Base-by-base conservation (phyloP, 1,139 yeast genomes). In the Suhomyces maxii region DNA sequence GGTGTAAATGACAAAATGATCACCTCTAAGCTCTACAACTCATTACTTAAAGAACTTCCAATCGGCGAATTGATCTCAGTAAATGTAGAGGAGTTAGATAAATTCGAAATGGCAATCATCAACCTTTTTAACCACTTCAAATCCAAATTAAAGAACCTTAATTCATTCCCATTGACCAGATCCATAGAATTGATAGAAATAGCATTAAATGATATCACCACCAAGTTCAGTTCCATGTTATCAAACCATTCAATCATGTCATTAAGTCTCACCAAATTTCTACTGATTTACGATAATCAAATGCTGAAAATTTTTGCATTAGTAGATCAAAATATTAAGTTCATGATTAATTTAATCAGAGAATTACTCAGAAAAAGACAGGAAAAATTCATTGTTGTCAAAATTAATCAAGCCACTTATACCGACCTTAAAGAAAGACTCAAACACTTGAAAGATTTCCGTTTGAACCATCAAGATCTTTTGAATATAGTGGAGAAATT, bases 291-390 rank as follows among this genome's bases (percentile, higher is more conserved):
- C 36, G 55, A 59, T n/a, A 45, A 48, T 6, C 39, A 48, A 9
- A 51, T 64, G 1, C 14, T 44, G 1, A 54, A 55, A 8, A 50
- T 67, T 3, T 61, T 71, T 37, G 51, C 49, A 6, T 52, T 58
- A 8, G 61, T 74, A 8, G 77, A 73, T 36, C 58, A 56, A 37
- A 70, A 71, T 51, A 52, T 72, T 34, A 73, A 73, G 48, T 65
- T 60, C 44, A 64, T 69, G 65, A 61, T 69, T 9, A 74, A 72
- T 46, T 62, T 87, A 41, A 78, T 89, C 0, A 76, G 98, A 53
- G 97, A 90, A 53, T 66, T 87, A 10, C 71, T 87, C 34, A 73
- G 97, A 50, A 88, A 84, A 58, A 70, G 95, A 40, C 80, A 83
- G 12, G 95, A 88, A 48, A 84, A 83, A 52, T 86, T 86, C 59